Percentiles rank a stretch among this genome's conserved stretches.
These are phyloP conservation scores for Colletotrichum aenigma DNA, from an alignment of 2,329 filamentous ascomycete species.

Conservation along the genomic window DNA sequence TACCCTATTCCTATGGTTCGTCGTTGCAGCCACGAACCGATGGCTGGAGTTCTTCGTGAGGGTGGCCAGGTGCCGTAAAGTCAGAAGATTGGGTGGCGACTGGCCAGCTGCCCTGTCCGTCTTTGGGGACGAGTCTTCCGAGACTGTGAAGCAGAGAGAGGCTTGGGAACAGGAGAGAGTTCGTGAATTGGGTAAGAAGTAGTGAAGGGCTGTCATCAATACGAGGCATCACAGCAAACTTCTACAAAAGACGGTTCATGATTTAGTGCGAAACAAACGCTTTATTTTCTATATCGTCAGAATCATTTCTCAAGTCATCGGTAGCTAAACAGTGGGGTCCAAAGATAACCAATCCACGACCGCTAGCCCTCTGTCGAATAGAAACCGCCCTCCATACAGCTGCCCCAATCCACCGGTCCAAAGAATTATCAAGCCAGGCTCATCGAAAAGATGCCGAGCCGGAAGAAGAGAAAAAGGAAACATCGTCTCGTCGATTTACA, in stretches of 20 bases:
- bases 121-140: neutral
- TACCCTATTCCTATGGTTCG: neutral
- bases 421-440: constrained; percentile 1
- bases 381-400: neutral
- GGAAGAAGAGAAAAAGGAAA: neutral
- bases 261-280: constrained; percentile 8
- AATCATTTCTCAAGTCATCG: constrained; percentile 18
- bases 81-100: neutral
- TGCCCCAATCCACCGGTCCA: neutral
- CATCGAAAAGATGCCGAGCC: neutral
- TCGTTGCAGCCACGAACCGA: neutral
- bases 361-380: constrained; percentile 14
- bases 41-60: neutral
- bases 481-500: neutral
- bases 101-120: neutral
- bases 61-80: neutral
- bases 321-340: neutral
- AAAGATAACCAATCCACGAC: neutral
- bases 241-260: neutral
- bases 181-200: neutral
- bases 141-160: neutral
- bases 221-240: neutral
- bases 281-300: constrained; percentile 20
- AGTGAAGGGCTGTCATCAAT: neutral
- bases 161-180: neutral